Conservation (phyloP, 352 stramenopile genomes). For the Pythium aristosporum region DNA sequence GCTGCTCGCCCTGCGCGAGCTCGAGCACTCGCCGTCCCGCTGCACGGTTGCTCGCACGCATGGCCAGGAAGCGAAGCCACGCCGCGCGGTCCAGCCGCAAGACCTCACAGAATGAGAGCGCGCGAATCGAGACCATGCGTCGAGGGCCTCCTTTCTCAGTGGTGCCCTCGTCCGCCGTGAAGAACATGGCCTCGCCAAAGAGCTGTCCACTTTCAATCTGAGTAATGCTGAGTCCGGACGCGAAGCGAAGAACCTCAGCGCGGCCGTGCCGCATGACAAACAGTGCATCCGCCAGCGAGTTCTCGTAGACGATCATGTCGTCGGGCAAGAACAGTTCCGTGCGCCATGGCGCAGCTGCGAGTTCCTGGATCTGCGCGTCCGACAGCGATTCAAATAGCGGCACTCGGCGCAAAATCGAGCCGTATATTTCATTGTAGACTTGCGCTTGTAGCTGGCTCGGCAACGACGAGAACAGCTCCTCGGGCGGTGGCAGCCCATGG, state of each 20-base stretch:
- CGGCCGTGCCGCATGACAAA: constrained; percentile 28
- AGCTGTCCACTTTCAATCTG: constrained; percentile 26
- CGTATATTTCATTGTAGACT: constrained; percentile 33
- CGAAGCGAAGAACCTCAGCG: constrained; percentile 17
- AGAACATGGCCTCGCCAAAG: constrained; percentile 33
- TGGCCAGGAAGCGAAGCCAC: constrained; percentile 25
- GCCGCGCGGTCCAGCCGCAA: constrained; percentile 19
- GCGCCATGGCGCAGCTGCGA: constrained; percentile 26
- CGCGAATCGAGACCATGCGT: constrained; percentile 26
- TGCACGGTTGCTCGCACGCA: constrained; percentile 17
- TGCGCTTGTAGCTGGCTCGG: constrained; percentile 14
- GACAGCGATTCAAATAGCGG: constrained; percentile 28
- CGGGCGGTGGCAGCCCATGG: constrained; percentile 23
- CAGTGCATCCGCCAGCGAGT: constrained; percentile 19
- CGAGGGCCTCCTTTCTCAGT: background rate
- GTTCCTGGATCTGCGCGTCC: constrained; percentile 23
- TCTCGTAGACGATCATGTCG: constrained; percentile 34
- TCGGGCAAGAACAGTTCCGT: constrained; percentile 29
- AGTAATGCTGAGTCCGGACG: constrained; percentile 14
- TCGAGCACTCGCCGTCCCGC: constrained; percentile 15
- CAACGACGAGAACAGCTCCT: constrained; percentile 28
- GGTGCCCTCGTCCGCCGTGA: constrained; percentile 11
- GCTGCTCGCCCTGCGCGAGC: constrained; percentile 21
- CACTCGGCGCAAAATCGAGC: constrained; percentile 19
- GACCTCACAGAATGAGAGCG: constrained; percentile 29